A percentile compares a stretch with the other conserved stretches of the same genome.
phyloP scores from a whole-genome alignment of 495 filamentous ascomycete species.

The Talaromyces adpressus region DNA sequence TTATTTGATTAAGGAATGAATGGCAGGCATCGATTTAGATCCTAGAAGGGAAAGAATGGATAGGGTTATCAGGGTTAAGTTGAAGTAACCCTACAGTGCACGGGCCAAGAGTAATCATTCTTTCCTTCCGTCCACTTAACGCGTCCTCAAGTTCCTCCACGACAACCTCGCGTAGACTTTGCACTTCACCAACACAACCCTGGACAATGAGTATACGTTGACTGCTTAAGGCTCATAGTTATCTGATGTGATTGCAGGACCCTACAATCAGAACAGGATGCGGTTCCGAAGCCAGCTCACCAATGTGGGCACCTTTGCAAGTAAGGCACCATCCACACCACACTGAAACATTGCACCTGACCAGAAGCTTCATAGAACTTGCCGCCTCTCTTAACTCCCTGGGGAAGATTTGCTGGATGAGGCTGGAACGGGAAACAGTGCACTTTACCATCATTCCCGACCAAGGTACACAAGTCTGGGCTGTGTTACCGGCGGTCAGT shows the following conservation, averaged over 20 bases:
- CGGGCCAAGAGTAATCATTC: neutral
- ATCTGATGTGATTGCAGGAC: neutral
- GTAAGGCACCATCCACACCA: constrained; percentile 30
- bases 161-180: neutral
- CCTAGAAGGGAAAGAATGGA: too few species aligned
- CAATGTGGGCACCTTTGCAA: constrained; percentile 79
- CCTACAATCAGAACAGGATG: constrained; percentile 40
- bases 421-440: constrained; percentile 74
- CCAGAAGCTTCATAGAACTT: constrained; percentile 50
- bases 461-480: constrained; percentile 92
- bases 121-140: neutral
- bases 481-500: constrained; percentile 56
- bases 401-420: constrained; percentile 89
- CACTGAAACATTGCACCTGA: neutral
- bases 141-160: neutral
- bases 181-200: neutral
- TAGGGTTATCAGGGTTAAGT: neutral
- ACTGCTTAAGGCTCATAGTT: neutral
- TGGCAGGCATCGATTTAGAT: too few species aligned
- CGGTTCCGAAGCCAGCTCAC: constrained; percentile 73
- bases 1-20: too few species aligned
- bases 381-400: constrained; percentile 77
- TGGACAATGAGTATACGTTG: neutral
- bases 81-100: neutral
- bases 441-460: constrained; percentile 95